These are phyloP conservation scores for Chlamydomonas eustigma DNA, from an alignment of 139 green algal species.

Conservation along the genomic window DNA sequence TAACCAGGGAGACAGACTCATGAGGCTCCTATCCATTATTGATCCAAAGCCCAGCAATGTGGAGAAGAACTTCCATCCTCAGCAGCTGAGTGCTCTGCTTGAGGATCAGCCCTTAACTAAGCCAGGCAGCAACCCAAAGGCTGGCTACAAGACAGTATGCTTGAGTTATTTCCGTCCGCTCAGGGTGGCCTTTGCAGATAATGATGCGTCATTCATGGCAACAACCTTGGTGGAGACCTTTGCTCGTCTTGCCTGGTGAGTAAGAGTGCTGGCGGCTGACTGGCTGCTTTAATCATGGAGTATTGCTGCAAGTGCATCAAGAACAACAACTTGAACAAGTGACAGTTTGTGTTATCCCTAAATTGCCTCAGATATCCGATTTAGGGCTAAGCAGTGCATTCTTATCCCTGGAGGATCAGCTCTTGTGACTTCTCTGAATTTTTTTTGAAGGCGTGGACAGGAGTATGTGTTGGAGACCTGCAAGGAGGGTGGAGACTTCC, in stretches of 20 bases:
- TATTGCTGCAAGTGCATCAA: no score
- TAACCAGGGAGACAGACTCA: not conserved
- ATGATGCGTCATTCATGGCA: slow-evolving; percentile 19
- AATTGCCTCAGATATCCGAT: no score
- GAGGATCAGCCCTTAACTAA: not conserved
- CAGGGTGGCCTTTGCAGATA: slow-evolving; percentile 14
- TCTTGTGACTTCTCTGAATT: no score
- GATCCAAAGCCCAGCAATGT: slow-evolving; percentile 6
- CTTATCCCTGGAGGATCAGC: no score
- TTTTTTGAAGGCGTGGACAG: not conserved
- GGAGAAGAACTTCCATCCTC: not conserved
- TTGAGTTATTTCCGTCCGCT: slow-evolving; percentile 17
- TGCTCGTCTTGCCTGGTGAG: not conserved
- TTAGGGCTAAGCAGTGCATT: no score
- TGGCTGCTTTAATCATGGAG: no score
- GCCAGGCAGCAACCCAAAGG: not conserved
- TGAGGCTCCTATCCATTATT: slow-evolving; percentile 16
- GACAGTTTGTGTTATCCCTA: no score
- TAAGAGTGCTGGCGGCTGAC: no score
- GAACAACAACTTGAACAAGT: no score
- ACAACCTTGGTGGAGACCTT: not conserved
- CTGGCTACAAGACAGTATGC: not conserved
- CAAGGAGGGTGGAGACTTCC: slow-evolving; percentile 10
- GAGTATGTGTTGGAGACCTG: slow-evolving; percentile 12
- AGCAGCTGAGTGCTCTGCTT: not conserved